Base-by-base conservation (phyloP, 805 yeast genomes). In the Ogataea methanolica region DNA sequence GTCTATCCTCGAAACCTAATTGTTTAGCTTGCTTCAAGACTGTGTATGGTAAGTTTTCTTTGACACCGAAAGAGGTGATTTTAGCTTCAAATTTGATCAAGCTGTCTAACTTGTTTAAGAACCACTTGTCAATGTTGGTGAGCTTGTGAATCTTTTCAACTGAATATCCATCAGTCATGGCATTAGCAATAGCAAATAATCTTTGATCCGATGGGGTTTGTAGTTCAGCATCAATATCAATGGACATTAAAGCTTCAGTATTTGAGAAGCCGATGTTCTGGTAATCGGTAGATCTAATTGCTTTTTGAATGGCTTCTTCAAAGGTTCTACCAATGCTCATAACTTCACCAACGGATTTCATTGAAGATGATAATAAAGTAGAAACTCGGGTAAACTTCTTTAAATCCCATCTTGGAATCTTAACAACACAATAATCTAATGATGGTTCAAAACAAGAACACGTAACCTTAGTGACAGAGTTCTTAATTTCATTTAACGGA, bases 291-390 rank as follows among this genome's bases (percentile, higher is more conserved):
- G 96, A 87, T 70, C 99, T 80, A 57, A 94, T 90, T 48, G 98
- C 99, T 73, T 92, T 92, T 70, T 94, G 99, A 55, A 92, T 88
- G 9, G 97, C 96, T 68, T 92, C 99, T 71, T 92, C 99, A 58
- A 92, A 92, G 26, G 96, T 92, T 69, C 99, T 80, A 63, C 99
- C 99, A 63, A 92, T 88, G 57, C 92, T 80, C 99, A 92, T 92
- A 45, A 94, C 98, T 70, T 92, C 99, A 75, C 99, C 99, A 56
- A 92, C 98, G 52, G 97, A 90, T 73, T 92, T 92, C 99, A 92
- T 92, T 31, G 96, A 82, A 2, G 97, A 90, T 9, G 94, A 85
- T 59, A 92, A 79, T 66, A 83, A 76, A 44, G 88, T 83, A 19
- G 96, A 86, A 36, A 92, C 98, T 67, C 96, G 80, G 52, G 92